Evolutionary conservation across 169 alveolate species (phyloP), one percentile per base, ranked within the genome.

Genomic region (Babesia microti): DNA sequence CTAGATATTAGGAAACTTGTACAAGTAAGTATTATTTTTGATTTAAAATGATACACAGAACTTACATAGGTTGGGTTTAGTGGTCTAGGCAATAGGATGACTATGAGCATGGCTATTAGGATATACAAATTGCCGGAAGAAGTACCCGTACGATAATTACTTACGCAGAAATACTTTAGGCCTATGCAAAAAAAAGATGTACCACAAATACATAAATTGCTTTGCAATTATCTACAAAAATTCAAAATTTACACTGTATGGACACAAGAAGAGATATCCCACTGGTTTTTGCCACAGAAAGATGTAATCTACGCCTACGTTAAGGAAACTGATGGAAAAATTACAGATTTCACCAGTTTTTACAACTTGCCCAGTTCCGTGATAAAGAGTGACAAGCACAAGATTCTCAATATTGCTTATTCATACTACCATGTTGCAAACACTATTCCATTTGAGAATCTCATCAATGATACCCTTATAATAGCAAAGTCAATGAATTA

Each of bases 271-370:
- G 97, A 91, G 47, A 85, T 92, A 27, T 76, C 60, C 28, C 97
- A 92, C 69, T 79, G 75, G 81, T 79, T 94, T 33, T 11, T 80
- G 7, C 96, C 96, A 6, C 71, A 80, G 49, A 85, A 82, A 0
- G 82, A 83, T 27, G 94, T 89, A 33, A 81, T 94, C 14, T 83
- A 89, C 52, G 70, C 97, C 6, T 94, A 87, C 68, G 97, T 94
- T 21, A 89, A 87, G 26, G 84, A 75, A 32, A 67, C 28, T 27
- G 21, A 42, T 6, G 85, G 86, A 19, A 49, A 75, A 30, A 73
- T 92, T 14, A 91, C 97, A 17, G 98, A 92, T 57, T 59, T 94
- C 59, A 56, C 82, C 24, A 87, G 97, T 24, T 94, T 87, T 81
- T 94, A 89, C 72, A 68, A 73, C 24, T 58, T 92, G 37, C 94